Base-by-base conservation (phyloP, 164 flowering plant species). In the Vitis vinifera region DNA sequence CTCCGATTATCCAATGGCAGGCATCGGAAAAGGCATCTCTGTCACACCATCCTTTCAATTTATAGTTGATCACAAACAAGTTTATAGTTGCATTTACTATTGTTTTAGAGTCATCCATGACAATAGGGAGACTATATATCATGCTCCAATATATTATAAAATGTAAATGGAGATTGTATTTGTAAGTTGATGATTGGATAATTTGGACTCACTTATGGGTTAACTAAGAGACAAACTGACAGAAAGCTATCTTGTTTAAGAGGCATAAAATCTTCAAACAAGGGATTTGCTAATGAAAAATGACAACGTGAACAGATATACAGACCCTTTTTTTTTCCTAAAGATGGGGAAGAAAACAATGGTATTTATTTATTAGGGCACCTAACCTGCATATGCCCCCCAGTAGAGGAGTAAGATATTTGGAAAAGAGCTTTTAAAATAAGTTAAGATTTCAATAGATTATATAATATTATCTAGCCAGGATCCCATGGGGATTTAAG, bases 81-180 rank as follows among this genome's bases (percentile, higher is more conserved):
- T 15, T 27, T 37, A n/a, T 16, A 62, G 44, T 63, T 53, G 19
- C 65, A 68, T 49, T 56, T 52, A 59, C 4, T 60, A 66, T 63
- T 31, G 29, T 44, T 29, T 17, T 47, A 4, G 53, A 49, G 73
- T 63, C 68, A 71, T 71, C 73, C 73, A 48, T 71, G 73, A 71
- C 63, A 63, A 56, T 55, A 63, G 62, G 63, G 61, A 62, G 67
- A 29, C 44, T 23, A 19, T 9, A 13, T 13, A 12, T 17, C 6
- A 9, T 13, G 8, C 14, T 17, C 51, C 13, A 23, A 62, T 31
- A 23, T 62, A 0, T 10, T 53, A 53, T 10, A 53, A 53, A 62
- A 59, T 10, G 30, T n/a, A 69, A 61, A 69, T 29, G 27, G 66
- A 15, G 14, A 10, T 47, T 9, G 16, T 47, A 51, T 15, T 27